Conservation (phyloP, 495 filamentous ascomycete genomes). For the Tuber magnatum region DNA sequence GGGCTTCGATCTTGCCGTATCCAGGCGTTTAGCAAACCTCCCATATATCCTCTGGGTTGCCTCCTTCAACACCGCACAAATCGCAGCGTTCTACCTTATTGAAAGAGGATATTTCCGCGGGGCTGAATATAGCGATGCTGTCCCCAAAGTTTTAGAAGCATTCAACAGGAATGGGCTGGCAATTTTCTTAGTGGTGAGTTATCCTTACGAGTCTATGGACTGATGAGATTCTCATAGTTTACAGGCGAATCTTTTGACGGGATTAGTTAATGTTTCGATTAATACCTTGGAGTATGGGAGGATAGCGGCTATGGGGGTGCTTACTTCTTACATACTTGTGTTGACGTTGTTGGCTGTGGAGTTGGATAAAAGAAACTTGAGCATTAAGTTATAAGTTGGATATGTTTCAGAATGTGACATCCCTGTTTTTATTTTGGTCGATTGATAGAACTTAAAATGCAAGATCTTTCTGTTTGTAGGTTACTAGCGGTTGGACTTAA, state of each 20-base stretch:
- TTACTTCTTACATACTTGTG: slow-evolving; percentile 62
- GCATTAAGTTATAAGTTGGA: slow-evolving; percentile 57
- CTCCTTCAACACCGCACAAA: slow-evolving; percentile 75
- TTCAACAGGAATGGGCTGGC: slow-evolving; percentile 85
- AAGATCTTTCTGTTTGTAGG: neutral
- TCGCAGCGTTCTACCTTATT: slow-evolving; percentile 67
- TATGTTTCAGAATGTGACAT: neutral
- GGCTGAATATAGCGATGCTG: slow-evolving; percentile 57
- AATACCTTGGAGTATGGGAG: slow-evolving; percentile 65
- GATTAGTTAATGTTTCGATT: slow-evolving; percentile 75
- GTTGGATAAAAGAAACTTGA: slow-evolving; percentile 65
- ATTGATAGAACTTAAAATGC: neutral
- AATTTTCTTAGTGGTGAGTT: slow-evolving; percentile 60
- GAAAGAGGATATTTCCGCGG: slow-evolving; percentile 70
- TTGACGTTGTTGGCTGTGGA: slow-evolving; percentile 61
- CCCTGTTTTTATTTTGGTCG: neutral
- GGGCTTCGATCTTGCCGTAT: slow-evolving; percentile 67
- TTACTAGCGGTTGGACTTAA: neutral
- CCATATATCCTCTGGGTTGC: slow-evolving; percentile 89
- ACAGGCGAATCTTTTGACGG: slow-evolving; percentile 76
- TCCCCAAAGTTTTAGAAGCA: slow-evolving; percentile 67
- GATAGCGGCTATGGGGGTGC: slow-evolving; percentile 59
- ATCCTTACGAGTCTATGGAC: neutral
- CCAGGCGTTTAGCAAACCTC: slow-evolving; percentile 82
- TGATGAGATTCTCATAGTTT: neutral